phyloP scores from a whole-genome alignment of 164 flowering plant genomes.

The Vitis cinerea region DNA sequence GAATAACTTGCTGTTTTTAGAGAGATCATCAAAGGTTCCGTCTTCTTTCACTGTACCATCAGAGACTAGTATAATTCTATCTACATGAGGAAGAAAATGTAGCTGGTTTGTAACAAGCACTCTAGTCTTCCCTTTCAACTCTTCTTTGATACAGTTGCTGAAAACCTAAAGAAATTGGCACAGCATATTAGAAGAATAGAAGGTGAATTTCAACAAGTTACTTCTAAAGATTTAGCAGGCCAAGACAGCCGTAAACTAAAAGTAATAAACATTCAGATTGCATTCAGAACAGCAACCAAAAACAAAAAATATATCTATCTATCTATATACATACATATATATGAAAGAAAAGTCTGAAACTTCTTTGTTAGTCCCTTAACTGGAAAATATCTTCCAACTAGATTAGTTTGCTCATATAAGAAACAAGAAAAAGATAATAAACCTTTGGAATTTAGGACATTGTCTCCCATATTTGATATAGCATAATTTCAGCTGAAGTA shows the following conservation, averaged over 20 bases:
- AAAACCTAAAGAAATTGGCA: conserved; percentile 60
- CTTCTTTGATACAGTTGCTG: conserved; percentile 84
- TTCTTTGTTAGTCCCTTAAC: too few relatives aligned
- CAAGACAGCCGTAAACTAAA: neutral
- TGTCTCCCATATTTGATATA: too few relatives aligned
- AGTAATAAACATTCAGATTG: neutral
- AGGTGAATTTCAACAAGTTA: neutral
- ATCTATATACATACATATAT: too few relatives aligned
- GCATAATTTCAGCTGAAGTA: too few relatives aligned
- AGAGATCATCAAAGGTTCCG: conserved; percentile 91
- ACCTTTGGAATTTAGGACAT: too few relatives aligned
- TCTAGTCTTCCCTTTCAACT: conserved; percentile 79
- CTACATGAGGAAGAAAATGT: conserved; percentile 97
- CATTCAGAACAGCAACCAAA: too few relatives aligned
- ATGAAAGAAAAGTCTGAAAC: too few relatives aligned
- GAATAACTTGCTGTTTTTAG: conserved; percentile 64
- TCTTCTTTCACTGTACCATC: conserved; percentile 93
- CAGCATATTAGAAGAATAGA: neutral
- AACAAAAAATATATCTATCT: too few relatives aligned
- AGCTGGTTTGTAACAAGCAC: conserved; percentile 97
- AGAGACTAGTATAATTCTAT: conserved; percentile 81
- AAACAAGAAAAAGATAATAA: too few relatives aligned
- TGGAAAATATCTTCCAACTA: too few relatives aligned
- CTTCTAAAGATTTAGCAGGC: neutral
- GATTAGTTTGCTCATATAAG: too few relatives aligned